phyloP scores from a whole-genome alignment of 257 asterid species.

The Striga asiatica region DNA sequence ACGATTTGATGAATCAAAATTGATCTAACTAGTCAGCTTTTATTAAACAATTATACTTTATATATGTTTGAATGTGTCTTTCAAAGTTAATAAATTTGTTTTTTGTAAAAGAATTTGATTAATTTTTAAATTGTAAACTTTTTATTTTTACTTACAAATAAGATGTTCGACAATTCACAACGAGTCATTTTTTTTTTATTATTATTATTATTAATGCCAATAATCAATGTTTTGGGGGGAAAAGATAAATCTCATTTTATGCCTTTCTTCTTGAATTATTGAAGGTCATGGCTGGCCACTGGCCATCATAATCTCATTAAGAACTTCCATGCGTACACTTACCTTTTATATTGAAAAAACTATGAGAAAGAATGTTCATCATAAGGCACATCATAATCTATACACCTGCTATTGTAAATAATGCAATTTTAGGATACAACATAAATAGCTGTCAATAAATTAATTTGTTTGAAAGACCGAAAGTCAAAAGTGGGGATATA shows the following conservation, averaged over 20 bases:
- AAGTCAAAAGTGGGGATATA: slow-evolving; percentile 22
- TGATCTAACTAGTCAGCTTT: too few relatives aligned
- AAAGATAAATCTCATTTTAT: background rate
- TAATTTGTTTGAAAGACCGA: slow-evolving; percentile 8
- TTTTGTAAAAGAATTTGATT: too few relatives aligned
- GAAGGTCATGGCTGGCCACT: slow-evolving; percentile 33
- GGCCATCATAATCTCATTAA: slow-evolving; percentile 21
- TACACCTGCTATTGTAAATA: background rate
- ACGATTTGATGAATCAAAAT: too few relatives aligned
- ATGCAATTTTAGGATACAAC: background rate
- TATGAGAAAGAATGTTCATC: background rate
- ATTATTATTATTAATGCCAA: too few relatives aligned
- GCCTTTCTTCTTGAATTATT: slow-evolving; percentile 23
- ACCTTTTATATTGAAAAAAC: background rate
- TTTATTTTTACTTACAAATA: too few relatives aligned
- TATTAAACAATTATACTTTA: too few relatives aligned
- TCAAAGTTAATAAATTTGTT: too few relatives aligned
- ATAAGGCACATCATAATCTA: background rate
- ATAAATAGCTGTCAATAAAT: slow-evolving; percentile 5
- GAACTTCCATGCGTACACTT: slow-evolving; percentile 3
- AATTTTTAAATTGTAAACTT: too few relatives aligned
- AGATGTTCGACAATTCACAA: too few relatives aligned
- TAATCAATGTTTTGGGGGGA: too few relatives aligned
- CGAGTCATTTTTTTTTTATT: too few relatives aligned
- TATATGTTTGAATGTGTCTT: too few relatives aligned